Evolutionary conservation across 2,329 filamentous ascomycete species (phyloP).

Genomic region (Exutisphaerella laricina): DNA sequence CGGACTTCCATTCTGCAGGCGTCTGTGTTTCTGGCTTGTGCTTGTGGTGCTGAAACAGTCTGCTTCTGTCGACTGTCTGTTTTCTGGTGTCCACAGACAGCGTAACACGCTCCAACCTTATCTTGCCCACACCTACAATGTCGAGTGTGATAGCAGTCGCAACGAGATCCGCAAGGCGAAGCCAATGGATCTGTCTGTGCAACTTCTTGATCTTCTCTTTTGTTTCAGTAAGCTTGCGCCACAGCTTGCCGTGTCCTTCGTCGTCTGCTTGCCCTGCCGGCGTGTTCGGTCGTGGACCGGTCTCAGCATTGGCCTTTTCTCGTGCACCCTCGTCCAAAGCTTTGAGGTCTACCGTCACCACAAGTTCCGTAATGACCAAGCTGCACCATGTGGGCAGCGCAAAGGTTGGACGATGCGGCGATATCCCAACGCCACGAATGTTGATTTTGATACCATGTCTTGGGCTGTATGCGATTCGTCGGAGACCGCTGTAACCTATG

Average conservation of each 20-base stretch:
- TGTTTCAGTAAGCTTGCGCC: conserved; percentile 68
- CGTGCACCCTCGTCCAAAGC: conserved; percentile 45
- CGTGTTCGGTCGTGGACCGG: conserved; percentile 9
- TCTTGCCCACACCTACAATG: conserved; percentile 71
- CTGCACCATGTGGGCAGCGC: conserved; percentile 96
- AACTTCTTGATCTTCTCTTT: conserved; percentile 84
- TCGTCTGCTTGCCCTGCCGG: conserved; percentile 28
- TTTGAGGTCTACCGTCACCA: conserved; percentile 72
- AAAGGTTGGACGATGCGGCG: conserved; percentile 89
- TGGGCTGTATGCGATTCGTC: conserved; percentile 83
- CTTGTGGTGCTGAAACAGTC: conserved; percentile 77
- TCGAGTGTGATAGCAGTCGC: conserved; percentile 73
- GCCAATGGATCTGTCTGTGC: conserved; percentile 80
- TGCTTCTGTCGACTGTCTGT: conserved; percentile 85
- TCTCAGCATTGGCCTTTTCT: conserved; percentile 17
- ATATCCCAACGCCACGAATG: conserved; percentile 79
- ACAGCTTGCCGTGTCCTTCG: conserved; percentile 58
- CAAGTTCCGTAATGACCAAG: conserved; percentile 78
- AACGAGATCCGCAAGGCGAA: conserved; percentile 82
- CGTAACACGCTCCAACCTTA: conserved; percentile 79
- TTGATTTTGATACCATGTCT: conserved; percentile 85
- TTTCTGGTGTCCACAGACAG: conserved; percentile 84
- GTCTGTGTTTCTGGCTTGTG: conserved; percentile 57
- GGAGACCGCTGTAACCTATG: conserved; percentile 85
- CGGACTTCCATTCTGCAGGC: conserved; percentile 92